Evolutionary conservation across 495 filamentous ascomycete genomes (phyloP).

Genomic region (Daldinia bambusicola): DNA sequence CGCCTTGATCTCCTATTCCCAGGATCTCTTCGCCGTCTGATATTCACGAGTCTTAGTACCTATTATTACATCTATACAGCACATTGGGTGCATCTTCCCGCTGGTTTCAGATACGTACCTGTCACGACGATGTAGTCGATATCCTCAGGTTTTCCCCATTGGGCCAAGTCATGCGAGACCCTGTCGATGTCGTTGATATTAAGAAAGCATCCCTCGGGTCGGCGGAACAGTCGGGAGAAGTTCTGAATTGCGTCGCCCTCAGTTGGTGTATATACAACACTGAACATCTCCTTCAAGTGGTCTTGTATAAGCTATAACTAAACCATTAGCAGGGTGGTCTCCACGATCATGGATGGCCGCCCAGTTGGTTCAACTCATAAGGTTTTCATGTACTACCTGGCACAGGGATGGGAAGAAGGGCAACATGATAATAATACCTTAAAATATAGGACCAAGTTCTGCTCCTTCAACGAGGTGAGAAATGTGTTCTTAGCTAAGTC

Average conservation of each 20-base stretch:
- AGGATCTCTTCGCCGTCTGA: constrained; percentile 72
- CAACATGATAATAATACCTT: constrained; percentile 55
- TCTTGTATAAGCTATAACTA: constrained; percentile 53
- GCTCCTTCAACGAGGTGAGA: constrained; percentile 84
- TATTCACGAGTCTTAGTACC: constrained; percentile 11
- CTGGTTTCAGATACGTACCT: constrained; percentile 55
- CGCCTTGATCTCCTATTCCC: constrained; percentile 92
- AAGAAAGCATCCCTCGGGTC: constrained; percentile 74
- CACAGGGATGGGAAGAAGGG: no score
- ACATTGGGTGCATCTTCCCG: not conserved
- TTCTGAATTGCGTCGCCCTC: constrained; percentile 92
- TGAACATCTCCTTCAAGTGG: constrained; percentile 80
- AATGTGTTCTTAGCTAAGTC: constrained; percentile 87
- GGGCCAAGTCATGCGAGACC: constrained; percentile 70
- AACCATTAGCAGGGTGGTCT: not conserved
- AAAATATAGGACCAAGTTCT: constrained; percentile 84
- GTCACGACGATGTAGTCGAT: constrained; percentile 92
- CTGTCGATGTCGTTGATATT: constrained; percentile 67
- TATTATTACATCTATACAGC: not conserved
- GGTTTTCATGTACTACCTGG: no score
- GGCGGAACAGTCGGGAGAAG: constrained; percentile 81
- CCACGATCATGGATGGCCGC: no score
- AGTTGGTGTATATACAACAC: constrained; percentile 88
- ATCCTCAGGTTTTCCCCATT: constrained; percentile 76
- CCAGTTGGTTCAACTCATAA: no score